Conservation (phyloP, 139 green algal species). For the Nannochloris sp. region DNA sequence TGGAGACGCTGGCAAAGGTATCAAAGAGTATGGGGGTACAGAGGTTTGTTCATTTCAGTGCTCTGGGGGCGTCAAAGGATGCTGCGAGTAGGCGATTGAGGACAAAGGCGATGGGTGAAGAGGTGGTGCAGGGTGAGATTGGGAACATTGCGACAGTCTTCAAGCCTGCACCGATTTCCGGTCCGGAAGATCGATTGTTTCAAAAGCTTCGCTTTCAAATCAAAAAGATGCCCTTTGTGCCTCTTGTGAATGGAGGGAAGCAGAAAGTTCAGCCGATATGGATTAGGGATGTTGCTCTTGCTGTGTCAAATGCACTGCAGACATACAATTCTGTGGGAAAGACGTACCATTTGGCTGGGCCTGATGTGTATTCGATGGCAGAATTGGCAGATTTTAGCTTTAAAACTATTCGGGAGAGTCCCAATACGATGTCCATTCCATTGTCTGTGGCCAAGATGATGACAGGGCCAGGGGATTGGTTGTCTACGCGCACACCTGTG, state of each 20-base stretch:
- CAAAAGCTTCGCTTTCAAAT: constrained; percentile 66
- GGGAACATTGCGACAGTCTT: constrained; percentile 60
- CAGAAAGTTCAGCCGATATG: constrained; percentile 51
- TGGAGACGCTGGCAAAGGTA: constrained; percentile 42
- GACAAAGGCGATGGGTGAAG: constrained; percentile 71
- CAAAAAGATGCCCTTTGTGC: constrained; percentile 50
- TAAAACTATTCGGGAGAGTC: constrained; percentile 41
- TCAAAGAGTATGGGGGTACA: constrained; percentile 39
- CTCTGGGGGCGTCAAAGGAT: constrained; percentile 51
- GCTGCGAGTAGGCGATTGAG: constrained; percentile 54
- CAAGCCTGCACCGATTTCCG: constrained; percentile 68
- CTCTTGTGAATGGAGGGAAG: constrained; percentile 64
- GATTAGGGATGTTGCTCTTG: constrained; percentile 61
- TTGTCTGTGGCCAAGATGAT: constrained; percentile 17
- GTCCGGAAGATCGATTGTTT: constrained; percentile 86
- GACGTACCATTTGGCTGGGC: constrained; percentile 79
- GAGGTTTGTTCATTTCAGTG: constrained; percentile 68
- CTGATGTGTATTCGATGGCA: constrained; percentile 60
- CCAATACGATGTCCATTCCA: constrained; percentile 22
- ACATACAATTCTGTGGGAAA: constrained; percentile 51
- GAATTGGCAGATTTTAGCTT: constrained; percentile 33
- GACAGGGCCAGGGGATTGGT: constrained; percentile 19
- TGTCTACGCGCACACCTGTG: constrained; percentile 19
- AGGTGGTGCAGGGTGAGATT: constrained; percentile 33
- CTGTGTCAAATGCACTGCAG: constrained; percentile 47